Evolutionary conservation across 2,329 filamentous ascomycete species (phyloP).

Genomic region (Aspergillus quadricinctus): DNA sequence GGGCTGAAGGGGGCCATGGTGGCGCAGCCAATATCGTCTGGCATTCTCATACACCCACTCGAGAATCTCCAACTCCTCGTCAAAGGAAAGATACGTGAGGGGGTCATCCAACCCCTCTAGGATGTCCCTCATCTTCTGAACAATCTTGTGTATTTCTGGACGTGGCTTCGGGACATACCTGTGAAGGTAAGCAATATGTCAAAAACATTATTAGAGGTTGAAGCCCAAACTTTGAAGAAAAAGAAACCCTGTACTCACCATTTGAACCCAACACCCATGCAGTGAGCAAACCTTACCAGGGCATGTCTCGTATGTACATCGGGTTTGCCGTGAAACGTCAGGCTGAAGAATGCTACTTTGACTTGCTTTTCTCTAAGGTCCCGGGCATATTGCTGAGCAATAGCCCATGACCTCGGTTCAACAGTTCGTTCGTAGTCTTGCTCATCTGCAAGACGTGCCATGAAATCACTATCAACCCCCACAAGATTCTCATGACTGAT

Average conservation of each 20-base stretch:
- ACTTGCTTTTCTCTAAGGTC: constrained; percentile 58
- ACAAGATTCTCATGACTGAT: constrained; percentile 63
- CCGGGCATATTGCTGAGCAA: constrained; percentile 57
- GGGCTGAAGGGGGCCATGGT: constrained; percentile 60
- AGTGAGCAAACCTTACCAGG: constrained; percentile 62
- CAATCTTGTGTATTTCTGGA: constrained; percentile 71
- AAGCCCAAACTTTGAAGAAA: neutral
- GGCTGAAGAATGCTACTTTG: constrained; percentile 71
- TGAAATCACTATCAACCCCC: constrained; percentile 61
- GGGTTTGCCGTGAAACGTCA: constrained; percentile 69
- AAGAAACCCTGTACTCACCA: constrained; percentile 53
- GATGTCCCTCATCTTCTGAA: constrained; percentile 81
- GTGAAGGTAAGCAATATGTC: neutral
- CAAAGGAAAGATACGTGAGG: constrained; percentile 55
- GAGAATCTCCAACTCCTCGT: constrained; percentile 57
- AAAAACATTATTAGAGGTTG: too few relatives aligned
- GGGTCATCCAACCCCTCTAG: constrained; percentile 68
- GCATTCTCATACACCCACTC: constrained; percentile 70
- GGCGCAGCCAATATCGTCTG: constrained; percentile 64
- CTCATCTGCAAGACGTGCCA: constrained; percentile 53
- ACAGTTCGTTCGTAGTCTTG: constrained; percentile 58
- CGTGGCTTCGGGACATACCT: constrained; percentile 69
- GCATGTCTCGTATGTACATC: constrained; percentile 74
- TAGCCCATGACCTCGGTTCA: constrained; percentile 55
- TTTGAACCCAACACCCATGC: constrained; percentile 61